Evolutionary conservation across 2,329 filamentous ascomycete genomes (phyloP), one percentile per base, ranked within the genome.

Genomic region (Colletotrichum sp.): DNA sequence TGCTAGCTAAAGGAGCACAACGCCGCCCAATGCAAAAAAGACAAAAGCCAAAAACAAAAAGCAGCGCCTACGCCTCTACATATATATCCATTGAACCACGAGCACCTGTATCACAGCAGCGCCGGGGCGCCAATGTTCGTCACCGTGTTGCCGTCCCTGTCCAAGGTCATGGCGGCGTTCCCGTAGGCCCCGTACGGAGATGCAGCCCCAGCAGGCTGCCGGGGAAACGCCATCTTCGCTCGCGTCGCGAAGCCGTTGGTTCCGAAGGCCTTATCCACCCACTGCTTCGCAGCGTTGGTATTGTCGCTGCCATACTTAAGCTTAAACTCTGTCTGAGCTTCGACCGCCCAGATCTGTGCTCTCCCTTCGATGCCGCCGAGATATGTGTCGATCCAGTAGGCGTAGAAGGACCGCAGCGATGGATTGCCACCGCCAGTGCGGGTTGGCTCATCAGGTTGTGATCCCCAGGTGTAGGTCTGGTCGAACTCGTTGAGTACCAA

Each of bases 401-500:
- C 62, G 18, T 71, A 71, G 6, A 66, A 18, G n/a, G 68, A 49
- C 26, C 67, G 60, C 18, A 71, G 60, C 32, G 68, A 75, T 8
- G 32, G 18, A 1, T 32, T 49, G 13, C 15, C 52, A 15, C 52
- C 68, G 5, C 15, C 24, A 15, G 6, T n/a, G 26, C 36, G 32
- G 18, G 4, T 12, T 3, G 68, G 68, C 18, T 71, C 44, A 36
- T 49, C 68, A 4, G 49, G 13, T 1, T 28, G 34, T 9, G 9
- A 3, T 2, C 34, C 28, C 72, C 68, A 71, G 24, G 44, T 16
- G 32, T 71, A 75, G 16, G 26, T 30, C 32, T 34, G 32, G 34
- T 75, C 68, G 52, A 75, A 71, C 52, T 71, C 62, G n/a, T 60
- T 26, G 2, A 65, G 21, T 3, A 66, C 72, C 15, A 75, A n/a